phyloP scores from a whole-genome alignment of 2,329 filamentous ascomycete genomes.

The Neurospora sp. region DNA sequence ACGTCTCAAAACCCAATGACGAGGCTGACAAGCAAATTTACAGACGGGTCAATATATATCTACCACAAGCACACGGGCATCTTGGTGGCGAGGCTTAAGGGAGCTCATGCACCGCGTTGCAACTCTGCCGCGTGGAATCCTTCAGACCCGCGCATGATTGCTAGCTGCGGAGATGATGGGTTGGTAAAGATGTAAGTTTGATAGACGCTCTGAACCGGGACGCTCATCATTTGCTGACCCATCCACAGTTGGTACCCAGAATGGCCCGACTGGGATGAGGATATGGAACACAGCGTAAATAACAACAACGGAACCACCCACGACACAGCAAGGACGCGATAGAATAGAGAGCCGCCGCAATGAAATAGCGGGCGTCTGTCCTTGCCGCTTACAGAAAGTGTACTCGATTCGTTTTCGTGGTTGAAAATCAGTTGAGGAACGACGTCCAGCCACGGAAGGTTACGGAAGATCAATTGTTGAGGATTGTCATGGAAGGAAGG shows the following conservation, averaged over 20 bases:
- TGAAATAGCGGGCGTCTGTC: background rate
- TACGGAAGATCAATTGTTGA: background rate
- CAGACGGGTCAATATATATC: slow-evolving; percentile 64
- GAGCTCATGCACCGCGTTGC: slow-evolving; percentile 64
- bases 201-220: background rate
- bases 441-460: background rate
- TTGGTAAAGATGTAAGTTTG: slow-evolving; percentile 71
- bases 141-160: slow-evolving; percentile 70
- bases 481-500: background rate
- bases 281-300: background rate
- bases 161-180: slow-evolving; percentile 81
- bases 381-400: background rate
- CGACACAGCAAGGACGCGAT: background rate
- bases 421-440: background rate
- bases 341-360: background rate
- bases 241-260: background rate
- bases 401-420: background rate
- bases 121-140: slow-evolving; percentile 91
- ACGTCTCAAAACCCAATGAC: background rate
- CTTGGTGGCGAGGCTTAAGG: slow-evolving; percentile 61
- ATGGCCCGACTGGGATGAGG: background rate
- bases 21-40: slow-evolving; percentile 2
- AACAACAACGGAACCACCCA: background rate
- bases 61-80: slow-evolving; percentile 82
- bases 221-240: background rate